phyloP scores from a whole-genome alignment of 2,329 filamentous ascomycete genomes.

The Podosphaera xanthii region DNA sequence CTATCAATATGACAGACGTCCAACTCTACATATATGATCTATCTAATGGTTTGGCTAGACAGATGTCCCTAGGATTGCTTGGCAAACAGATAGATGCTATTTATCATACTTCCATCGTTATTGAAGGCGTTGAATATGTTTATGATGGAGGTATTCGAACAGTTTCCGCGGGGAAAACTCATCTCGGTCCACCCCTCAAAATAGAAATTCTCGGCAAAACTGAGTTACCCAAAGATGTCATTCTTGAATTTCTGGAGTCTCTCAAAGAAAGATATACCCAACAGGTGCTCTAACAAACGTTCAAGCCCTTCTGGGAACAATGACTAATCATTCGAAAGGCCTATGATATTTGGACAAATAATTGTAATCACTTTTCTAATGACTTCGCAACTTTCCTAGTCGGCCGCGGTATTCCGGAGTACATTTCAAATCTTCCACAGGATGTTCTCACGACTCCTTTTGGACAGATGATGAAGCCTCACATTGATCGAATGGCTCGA shows the following conservation, averaged over 20 bases:
- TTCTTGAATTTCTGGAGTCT: constrained; percentile 73
- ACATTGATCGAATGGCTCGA: constrained; percentile 40
- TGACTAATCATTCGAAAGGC: constrained; percentile 25
- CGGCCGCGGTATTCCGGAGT: constrained; percentile 66
- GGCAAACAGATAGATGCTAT: constrained; percentile 67
- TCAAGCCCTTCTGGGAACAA: background rate
- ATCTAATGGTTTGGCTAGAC: constrained; percentile 33
- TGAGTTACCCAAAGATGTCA: constrained; percentile 53
- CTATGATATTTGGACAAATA: constrained; percentile 76
- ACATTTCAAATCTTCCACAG: constrained; percentile 68
- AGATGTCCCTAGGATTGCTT: constrained; percentile 26
- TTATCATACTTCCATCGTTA: constrained; percentile 80
- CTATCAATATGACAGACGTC: constrained; percentile 38
- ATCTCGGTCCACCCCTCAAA: constrained; percentile 69
- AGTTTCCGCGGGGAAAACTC: constrained; percentile 58
- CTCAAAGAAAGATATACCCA: constrained; percentile 62
- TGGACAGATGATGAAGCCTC: constrained; percentile 67
- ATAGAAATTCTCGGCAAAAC: constrained; percentile 53
- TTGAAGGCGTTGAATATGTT: constrained; percentile 69
- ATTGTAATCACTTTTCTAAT: constrained; percentile 96
- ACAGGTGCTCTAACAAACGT: constrained; percentile 26
- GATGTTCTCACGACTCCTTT: constrained; percentile 70
- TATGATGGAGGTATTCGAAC: constrained; percentile 76
- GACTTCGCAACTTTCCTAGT: constrained; percentile 77
- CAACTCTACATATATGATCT: constrained; percentile 61